Base-by-base conservation (phyloP, 331 rosid species). In the Pyracantha coccinea region DNA sequence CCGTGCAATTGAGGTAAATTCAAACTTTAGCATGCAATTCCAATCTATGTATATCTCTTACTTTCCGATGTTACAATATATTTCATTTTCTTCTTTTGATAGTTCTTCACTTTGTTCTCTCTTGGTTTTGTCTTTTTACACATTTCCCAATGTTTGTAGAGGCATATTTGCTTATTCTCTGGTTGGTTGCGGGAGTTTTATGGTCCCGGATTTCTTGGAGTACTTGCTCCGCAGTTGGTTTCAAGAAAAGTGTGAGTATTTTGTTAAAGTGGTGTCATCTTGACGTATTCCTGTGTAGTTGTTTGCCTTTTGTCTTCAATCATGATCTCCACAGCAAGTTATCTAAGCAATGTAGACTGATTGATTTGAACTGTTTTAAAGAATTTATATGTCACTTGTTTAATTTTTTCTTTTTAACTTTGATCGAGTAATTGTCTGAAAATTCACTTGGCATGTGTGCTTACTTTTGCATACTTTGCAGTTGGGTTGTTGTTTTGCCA, bases 401-500 rank as follows among this genome's bases (percentile, higher is more conserved):
- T 70, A 24, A 17, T 6, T 12, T 13, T 17, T 69, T 47, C 8
- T 52, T 38, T 52, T 53, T 55, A 59, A 55, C 60, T 25, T 65
- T 24, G 53, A 41, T 14, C 27, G 53, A 68, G 52, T 23, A 47
- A 64, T 58, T 72, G 29, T 78, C 67, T 25, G 20, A 58, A 28
- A 17, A 63, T 59, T 71, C 47, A 17, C 52, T 9, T 35, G 4
- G 58, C 69, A 31, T 63, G 80, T 20, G 66, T 78, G 47, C 57
- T 63, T 78, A n/a, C 33, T 74, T 6, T 65, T 80, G 76, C 29
- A 55, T 79, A 79, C 63, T 74, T 79, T 83, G 91, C 87, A 95
- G 99, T 83, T 95, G 99, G 99, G 98, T 74, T 78, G 98, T 87
- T 64, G 75, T 95, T 77, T 80, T 92, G 80, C 99, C 99, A 31